Conservation (phyloP, 2,329 filamentous ascomycete species). For the Lachnellula suecica region DNA sequence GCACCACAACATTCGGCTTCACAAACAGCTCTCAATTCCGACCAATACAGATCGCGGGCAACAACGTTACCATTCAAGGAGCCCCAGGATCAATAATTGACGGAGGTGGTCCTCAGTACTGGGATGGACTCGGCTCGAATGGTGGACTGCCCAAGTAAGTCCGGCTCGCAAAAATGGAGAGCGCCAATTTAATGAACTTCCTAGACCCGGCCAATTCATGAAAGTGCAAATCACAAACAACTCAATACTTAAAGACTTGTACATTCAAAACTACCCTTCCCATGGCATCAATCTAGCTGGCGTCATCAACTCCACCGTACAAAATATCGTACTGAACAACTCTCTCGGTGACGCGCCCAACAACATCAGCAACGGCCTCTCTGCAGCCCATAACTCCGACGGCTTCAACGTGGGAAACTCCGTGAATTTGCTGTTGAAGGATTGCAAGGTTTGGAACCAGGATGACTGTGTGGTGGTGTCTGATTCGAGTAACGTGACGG, state of each 20-base stretch:
- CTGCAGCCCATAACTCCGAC: conserved; percentile 38
- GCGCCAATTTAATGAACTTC: conserved; percentile 5
- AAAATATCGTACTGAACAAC: conserved; percentile 40
- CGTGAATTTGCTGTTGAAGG: conserved; percentile 28
- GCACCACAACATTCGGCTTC: conserved; percentile 39
- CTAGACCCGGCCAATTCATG: conserved; percentile 41
- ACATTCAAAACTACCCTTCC: conserved; percentile 41
- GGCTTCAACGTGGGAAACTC: conserved; percentile 36
- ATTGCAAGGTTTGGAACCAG: conserved; percentile 32
- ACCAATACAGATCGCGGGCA: conserved; percentile 39
- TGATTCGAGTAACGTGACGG: conserved; percentile 9
- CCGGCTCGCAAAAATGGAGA: background rate
- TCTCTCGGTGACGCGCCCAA: conserved; percentile 37
- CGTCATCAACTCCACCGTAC: conserved; percentile 33
- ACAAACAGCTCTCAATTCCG: conserved; percentile 37
- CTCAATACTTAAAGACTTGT: conserved; percentile 37
- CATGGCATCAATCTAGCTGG: conserved; percentile 39
- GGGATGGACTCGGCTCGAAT: conserved; percentile 46
- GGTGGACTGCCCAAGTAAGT: conserved; percentile 34
- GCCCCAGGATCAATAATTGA: conserved; percentile 35
- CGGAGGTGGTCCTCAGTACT: conserved; percentile 41
- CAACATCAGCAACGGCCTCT: conserved; percentile 31
- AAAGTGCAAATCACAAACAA: conserved; percentile 39
- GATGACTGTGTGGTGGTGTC: conserved; percentile 33
- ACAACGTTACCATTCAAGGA: conserved; percentile 40